Evolutionary conservation across 2,329 filamentous ascomycete genomes (phyloP).

Genomic region (Colletotrichum graminicola): DNA sequence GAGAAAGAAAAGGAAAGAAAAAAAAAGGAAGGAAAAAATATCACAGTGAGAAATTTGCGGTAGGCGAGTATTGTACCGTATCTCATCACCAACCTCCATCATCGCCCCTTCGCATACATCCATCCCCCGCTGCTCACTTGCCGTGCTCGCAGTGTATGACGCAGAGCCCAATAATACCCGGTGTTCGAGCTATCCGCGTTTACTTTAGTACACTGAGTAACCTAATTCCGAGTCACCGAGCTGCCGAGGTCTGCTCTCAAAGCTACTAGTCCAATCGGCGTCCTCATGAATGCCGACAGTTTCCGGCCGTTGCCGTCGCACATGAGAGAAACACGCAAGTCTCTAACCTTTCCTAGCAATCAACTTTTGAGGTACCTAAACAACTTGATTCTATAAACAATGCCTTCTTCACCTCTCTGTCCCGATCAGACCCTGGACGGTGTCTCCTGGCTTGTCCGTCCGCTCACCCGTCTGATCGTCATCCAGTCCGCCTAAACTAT

Average conservation of each 20-base stretch:
- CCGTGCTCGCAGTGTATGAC: constrained; percentile 5
- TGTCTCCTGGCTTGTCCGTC: background rate
- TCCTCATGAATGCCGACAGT: constrained; percentile 27
- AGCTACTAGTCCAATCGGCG: constrained; percentile 30
- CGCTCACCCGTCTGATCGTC: background rate
- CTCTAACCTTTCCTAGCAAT: constrained; percentile 15
- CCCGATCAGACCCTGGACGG: background rate
- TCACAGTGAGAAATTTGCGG: background rate
- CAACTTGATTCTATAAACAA: constrained; percentile 30
- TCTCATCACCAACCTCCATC: background rate
- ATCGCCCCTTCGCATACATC: background rate
- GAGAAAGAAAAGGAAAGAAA: background rate
- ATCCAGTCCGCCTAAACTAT: constrained; percentile 8
- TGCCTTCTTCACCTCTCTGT: background rate
- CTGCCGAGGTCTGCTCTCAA: constrained; percentile 34
- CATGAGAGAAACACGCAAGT: background rate
- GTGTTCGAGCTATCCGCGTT: background rate
- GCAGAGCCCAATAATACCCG: constrained; percentile 4
- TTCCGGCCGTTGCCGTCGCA: constrained; percentile 30
- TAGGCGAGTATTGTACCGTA: background rate
- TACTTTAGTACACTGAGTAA: background rate
- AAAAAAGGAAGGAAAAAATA: too few species aligned
- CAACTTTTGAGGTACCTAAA: constrained; percentile 34
- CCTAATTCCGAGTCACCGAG: constrained; percentile 32
- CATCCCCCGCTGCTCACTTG: background rate